Evolutionary conservation across 2,329 filamentous ascomycete species (phyloP), one percentile per base, ranked within the genome.

Genomic region (Botrytis sinoallii): DNA sequence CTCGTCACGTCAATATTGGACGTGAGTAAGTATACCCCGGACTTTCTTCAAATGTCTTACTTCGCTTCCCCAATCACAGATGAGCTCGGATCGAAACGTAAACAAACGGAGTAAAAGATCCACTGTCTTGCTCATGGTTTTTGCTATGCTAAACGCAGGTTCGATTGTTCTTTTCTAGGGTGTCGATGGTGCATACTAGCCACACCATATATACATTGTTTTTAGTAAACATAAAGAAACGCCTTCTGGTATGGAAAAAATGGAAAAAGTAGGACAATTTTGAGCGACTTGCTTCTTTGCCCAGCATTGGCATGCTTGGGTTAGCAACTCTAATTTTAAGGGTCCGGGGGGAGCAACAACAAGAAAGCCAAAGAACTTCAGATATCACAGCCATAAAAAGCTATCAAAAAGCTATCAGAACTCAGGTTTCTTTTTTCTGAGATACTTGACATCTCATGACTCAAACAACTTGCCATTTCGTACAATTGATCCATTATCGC

Each of bases 31-130:
- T 68, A 57, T 57, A 68, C 66, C 48, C 48, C 66, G 38, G 48
- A 68, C 38, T 42, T 55, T 29, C 9, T 32, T 68, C n/a, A 57
- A 25, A 57, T 68, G 66, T 68, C 66, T 68, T 12, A 68, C 48
- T 38, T 68, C 65, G 65, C 65, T 57, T 68, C 35, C 25, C 65
- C 65, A 68, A 68, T 68, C 65, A 57, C 66, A 57, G 40, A 57
- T 38, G 46, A 32, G 40, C 46, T 68, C n/a, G 10, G 20, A 48
- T 66, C 29, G 29, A 40, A 68, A 38, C 25, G 35, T 68, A 68
- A 68, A 68, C 65, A 68, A 68, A 42, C 35, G 22, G 22, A 35
- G 63, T 16, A 65, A 64, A 52, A 52, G 65, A 57, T 68, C 32
- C 25, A 32, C 18, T 18, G 40, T 65, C 29, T 63, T n/a, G 60